Percentiles rank a stretch among this genome's conserved stretches.
Evolutionary conservation across 192 early-diverging fungal species (phyloP).

Genomic region (Lunasporangiospora selenospora): DNA sequence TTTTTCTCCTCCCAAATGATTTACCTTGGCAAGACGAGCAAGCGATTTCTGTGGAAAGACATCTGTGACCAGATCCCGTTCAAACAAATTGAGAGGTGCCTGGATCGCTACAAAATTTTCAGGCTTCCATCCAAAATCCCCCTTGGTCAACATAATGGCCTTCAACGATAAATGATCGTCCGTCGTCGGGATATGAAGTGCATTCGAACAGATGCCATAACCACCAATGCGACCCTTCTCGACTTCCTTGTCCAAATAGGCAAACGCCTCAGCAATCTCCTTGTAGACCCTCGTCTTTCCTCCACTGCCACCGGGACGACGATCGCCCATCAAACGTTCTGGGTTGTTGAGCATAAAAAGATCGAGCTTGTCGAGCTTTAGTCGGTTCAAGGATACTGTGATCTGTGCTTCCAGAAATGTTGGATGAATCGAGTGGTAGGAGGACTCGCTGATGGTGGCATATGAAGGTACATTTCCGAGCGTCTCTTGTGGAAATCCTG

Average conservation of each 20-base stretch:
- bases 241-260: slow-evolving; percentile 72
- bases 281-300: slow-evolving; percentile 58
- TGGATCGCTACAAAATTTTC: slow-evolving; percentile 69
- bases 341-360: slow-evolving; percentile 81
- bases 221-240: slow-evolving; percentile 60
- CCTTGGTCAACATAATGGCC: slow-evolving; percentile 45
- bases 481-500: not conserved
- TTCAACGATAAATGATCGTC: slow-evolving; percentile 68
- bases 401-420: slow-evolving; percentile 65
- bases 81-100: slow-evolving; percentile 80
- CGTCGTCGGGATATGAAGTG: slow-evolving; percentile 59
- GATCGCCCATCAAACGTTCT: slow-evolving; percentile 71
- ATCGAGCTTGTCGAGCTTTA: slow-evolving; percentile 66
- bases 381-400: slow-evolving; percentile 55
- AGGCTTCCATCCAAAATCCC: slow-evolving; percentile 38
- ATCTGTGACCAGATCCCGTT: slow-evolving; percentile 60
- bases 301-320: slow-evolving; percentile 2
- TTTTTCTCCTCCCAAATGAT: not conserved
- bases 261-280: slow-evolving; percentile 60
- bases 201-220: slow-evolving; percentile 77
- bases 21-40: slow-evolving; percentile 52
- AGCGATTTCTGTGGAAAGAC: slow-evolving; percentile 32
- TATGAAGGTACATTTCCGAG: slow-evolving; percentile 26
- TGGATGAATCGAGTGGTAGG: slow-evolving; percentile 70
- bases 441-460: slow-evolving; percentile 53